Evolutionary conservation across 1,284 basidiomycete species (phyloP).

Genomic region (Malassezia globosa): DNA sequence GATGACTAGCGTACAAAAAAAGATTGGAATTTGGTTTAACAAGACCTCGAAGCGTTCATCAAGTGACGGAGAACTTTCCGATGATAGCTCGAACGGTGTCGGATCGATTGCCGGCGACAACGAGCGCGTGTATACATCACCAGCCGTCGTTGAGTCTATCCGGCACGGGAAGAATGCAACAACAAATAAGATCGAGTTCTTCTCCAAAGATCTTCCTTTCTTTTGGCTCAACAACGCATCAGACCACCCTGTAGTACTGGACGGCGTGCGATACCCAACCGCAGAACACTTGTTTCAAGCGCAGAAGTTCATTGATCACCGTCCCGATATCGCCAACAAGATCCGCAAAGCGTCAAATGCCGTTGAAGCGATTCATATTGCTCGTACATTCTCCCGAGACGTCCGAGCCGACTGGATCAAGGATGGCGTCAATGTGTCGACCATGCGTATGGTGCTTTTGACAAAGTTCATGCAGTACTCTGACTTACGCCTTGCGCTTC

Average conservation of each 20-base stretch:
- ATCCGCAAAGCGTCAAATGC: slow-evolving; percentile 26
- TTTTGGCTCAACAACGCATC: slow-evolving; percentile 30
- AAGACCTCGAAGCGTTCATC: background rate
- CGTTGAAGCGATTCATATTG: slow-evolving; percentile 25
- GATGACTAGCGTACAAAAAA: background rate
- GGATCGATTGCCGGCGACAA: background rate
- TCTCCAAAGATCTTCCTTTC: slow-evolving; percentile 19
- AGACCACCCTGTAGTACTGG: slow-evolving; percentile 20
- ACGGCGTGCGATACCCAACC: slow-evolving; percentile 25
- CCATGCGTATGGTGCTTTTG: slow-evolving; percentile 29
- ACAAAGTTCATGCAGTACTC: slow-evolving; percentile 30
- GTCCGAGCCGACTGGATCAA: slow-evolving; percentile 28
- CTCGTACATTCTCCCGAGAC: slow-evolving; percentile 19
- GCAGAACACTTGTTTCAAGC: slow-evolving; percentile 37
- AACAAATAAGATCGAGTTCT: slow-evolving; percentile 19
- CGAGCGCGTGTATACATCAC: background rate
- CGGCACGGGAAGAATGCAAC: background rate
- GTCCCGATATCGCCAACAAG: slow-evolving; percentile 26
- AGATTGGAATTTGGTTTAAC: background rate
- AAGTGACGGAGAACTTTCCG: background rate
- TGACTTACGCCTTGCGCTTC: slow-evolving; percentile 17
- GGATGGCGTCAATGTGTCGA: slow-evolving; percentile 25
- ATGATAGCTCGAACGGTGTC: background rate
- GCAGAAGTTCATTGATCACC: slow-evolving; percentile 25
- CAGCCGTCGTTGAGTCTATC: slow-evolving; percentile 1